A percentile compares a stretch with the other conserved stretches of the same genome.
Conservation (phyloP, 176 grass and related monocot species). For the Dendrocalamus sinicus region DNA sequence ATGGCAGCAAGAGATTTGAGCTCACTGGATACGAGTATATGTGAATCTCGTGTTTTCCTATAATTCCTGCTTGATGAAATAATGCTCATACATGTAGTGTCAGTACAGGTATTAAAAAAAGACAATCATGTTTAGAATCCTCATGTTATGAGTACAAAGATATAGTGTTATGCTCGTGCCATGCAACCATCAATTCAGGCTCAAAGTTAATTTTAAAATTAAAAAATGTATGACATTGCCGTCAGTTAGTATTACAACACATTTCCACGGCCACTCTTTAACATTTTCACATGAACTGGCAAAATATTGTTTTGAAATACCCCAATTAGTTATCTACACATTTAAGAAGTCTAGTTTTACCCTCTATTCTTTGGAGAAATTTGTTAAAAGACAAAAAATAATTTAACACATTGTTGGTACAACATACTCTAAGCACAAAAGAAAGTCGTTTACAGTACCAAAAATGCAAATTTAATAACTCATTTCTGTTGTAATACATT, state of each 20-base stretch:
- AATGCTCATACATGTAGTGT: too few species aligned
- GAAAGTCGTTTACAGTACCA: too few species aligned
- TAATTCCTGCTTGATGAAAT: not conserved
- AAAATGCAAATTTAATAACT: too few species aligned
- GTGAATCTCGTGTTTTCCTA: not conserved
- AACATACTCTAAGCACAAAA: too few species aligned
- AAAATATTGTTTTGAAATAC: not conserved
- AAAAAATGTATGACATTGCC: too few species aligned
- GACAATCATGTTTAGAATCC: not conserved
- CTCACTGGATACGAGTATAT: not conserved
- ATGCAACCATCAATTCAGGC: not conserved
- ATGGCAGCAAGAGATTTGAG: not conserved
- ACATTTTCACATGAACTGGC: not conserved
- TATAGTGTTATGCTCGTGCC: not conserved
- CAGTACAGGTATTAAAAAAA: not conserved
- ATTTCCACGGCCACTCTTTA: not conserved
- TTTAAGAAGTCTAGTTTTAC: not conserved
- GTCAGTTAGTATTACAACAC: not conserved
- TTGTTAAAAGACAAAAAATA: not conserved
- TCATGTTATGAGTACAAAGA: not conserved
- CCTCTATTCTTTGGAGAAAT: not conserved
- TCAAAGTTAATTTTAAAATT: not conserved
- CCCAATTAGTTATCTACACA: slow-evolving; percentile 4
- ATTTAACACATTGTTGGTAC: not conserved
- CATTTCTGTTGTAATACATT: too few species aligned